These are phyloP conservation scores for Starmerella kuoi DNA, from an alignment of 805 yeast genomes.

Conservation along the genomic window DNA sequence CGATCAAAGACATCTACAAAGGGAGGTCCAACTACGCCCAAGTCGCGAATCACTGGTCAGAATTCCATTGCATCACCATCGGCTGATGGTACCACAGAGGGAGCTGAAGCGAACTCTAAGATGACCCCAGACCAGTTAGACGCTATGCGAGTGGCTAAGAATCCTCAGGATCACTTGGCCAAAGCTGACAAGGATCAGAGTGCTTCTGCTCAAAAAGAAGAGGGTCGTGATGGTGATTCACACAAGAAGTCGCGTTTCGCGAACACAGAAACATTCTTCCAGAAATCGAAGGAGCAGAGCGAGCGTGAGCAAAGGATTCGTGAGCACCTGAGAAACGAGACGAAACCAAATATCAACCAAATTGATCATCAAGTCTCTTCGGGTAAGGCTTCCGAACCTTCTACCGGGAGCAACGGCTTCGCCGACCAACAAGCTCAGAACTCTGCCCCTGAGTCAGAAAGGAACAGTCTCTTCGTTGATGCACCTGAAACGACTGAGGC, in stretches of 20 bases:
- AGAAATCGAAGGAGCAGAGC: slow-evolving; percentile 12
- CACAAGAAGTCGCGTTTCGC: slow-evolving; percentile 12
- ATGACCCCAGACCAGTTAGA: slow-evolving; percentile 6
- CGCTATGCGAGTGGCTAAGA: slow-evolving; percentile 11
- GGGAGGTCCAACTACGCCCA: slow-evolving; percentile 1
- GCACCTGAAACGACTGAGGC: slow-evolving; percentile 6
- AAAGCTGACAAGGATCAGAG: slow-evolving; percentile 2
- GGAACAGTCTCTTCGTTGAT: slow-evolving; percentile 1
- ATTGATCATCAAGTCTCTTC: not conserved
- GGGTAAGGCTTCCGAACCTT: not conserved
- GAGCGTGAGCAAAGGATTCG: slow-evolving; percentile 16
- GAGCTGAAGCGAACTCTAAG: not conserved
- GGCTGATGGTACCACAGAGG: not conserved
- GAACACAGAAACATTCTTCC: slow-evolving; percentile 15
- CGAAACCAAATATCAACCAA: not conserved
- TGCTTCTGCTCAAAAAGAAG: not conserved
- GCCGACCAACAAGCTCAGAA: not conserved
- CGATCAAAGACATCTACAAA: slow-evolving; percentile 4
- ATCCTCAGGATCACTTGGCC: slow-evolving; percentile 13
- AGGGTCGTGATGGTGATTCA: not conserved
- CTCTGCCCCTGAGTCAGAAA: not conserved
- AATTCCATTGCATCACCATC: not conserved
- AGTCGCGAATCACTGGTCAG: not conserved
- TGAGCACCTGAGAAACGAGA: slow-evolving; percentile 5
- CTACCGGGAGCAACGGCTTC: not conserved